These are phyloP conservation scores for Ogataea zsoltii DNA, from an alignment of 805 yeast species.

Conservation along the genomic window DNA sequence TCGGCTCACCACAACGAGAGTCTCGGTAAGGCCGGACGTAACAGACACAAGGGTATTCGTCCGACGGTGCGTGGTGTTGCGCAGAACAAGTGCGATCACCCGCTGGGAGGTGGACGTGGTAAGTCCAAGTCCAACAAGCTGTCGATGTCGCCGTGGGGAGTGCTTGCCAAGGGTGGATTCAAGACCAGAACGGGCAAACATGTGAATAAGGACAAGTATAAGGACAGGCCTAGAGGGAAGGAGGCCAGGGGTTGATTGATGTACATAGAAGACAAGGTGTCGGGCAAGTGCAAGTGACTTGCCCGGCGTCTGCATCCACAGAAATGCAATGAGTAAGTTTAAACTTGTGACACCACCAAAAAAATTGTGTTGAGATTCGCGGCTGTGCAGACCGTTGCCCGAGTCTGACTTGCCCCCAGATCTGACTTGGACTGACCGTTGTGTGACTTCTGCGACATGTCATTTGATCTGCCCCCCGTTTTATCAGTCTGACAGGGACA, in stretches of 20 bases:
- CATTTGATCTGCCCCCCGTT: not conserved
- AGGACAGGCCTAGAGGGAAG: conserved; percentile 88
- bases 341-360: not conserved
- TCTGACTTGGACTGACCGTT: not conserved
- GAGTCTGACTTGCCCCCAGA: not conserved
- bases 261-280: not conserved
- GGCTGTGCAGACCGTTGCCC: not conserved
- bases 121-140: conserved; percentile 94
- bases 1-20: conserved; percentile 86
- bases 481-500: too few relatives aligned
- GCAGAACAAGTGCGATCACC: conserved; percentile 96
- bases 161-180: conserved; percentile 83
- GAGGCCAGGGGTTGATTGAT: conserved; percentile 19
- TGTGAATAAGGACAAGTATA: conserved; percentile 78
- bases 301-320: too few relatives aligned
- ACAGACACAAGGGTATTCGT: conserved; percentile 88
- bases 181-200: conserved; percentile 92
- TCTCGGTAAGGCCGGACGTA: conserved; percentile 96
- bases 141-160: conserved; percentile 97
- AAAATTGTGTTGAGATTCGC: too few relatives aligned
- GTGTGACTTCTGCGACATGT: not conserved
- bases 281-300: too few relatives aligned
- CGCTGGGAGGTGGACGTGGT: conserved; percentile 99
- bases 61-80: conserved; percentile 98
- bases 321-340: too few relatives aligned